Evolutionary conservation across 176 grass and related monocot genomes (phyloP), one percentile per base, ranked within the genome.

Genomic region (Hordeum vulgare): DNA sequence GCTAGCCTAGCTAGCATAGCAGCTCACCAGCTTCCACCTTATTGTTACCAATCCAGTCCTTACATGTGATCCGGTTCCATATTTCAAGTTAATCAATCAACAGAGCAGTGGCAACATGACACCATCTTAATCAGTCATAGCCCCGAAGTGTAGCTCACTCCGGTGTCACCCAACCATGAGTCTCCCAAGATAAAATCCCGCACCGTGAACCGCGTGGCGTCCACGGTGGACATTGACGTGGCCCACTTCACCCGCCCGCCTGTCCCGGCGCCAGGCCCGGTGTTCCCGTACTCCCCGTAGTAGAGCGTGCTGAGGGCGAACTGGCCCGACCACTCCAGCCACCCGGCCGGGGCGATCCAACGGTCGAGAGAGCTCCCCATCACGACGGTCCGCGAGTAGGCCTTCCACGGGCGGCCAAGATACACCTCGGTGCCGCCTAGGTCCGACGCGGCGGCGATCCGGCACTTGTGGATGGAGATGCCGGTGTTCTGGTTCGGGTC

Each of bases 401-500:
- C 70, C 21, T 73, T 71, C 93, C 96, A 98, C 10, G 93, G 96
- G 53, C 92, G 81, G 33, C 93, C 96, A 0, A 98, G 89, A 49
- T 95, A 98, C 11, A 90, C 88, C 12, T 74, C 21, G 0, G 89
- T 85, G 37, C n/a, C 10, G 0, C 79, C 90, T 8, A 95, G 45
- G 63, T 98, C 93, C 4, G 80, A 34, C 8, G 87, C 11, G 26
- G 61, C 83, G 0, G 85, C 21, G 85, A 98, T 83, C 20, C 71
- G 84, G 10, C 89, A 93, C 61, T 82, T 80, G 40, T 95, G 91
- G 80, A 98, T 89, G 6, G 93, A 95, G 61, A 94, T 88, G 35
- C 93, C 89, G 0, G 96, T 94, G 80, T 92, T 94, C 24, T 98
- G 87, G 87, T 98, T 95, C 0, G 83, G 89, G 83, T 98, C 93